Conservation (phyloP, 139 green algal species). For the Pedinophyceae sp. region DNA sequence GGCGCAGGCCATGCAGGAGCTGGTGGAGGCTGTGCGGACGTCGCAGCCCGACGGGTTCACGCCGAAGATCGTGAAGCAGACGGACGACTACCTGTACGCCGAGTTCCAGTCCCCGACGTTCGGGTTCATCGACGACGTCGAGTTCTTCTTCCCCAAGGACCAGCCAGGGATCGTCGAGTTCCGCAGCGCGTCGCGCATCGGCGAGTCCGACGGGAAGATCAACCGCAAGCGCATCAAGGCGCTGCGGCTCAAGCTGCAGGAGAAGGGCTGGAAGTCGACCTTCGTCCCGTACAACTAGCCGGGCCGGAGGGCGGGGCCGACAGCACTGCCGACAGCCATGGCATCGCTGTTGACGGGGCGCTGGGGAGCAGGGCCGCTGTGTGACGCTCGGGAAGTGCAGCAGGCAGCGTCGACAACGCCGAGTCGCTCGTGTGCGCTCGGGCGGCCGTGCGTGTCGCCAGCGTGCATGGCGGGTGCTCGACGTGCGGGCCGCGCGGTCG, state of each 20-base stretch:
- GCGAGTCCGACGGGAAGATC: conserved; percentile 66
- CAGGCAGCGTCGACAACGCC: no score
- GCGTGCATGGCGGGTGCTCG: no score
- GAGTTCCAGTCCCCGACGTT: conserved; percentile 79
- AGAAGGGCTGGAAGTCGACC: conserved; percentile 63
- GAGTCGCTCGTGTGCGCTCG: no score
- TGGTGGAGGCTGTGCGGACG: conserved; percentile 29
- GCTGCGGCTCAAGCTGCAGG: conserved; percentile 59
- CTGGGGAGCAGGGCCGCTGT: no score
- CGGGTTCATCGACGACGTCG: conserved; percentile 89
- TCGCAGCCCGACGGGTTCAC: conserved; percentile 61
- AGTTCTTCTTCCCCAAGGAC: conserved; percentile 49
- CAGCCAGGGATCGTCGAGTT: conserved; percentile 35
- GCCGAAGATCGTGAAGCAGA: conserved; percentile 65
- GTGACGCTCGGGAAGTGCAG: no score
- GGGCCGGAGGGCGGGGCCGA: no score
- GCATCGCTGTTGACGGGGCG: no score
- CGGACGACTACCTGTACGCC: conserved; percentile 76
- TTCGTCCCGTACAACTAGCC: no score
- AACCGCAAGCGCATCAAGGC: conserved; percentile 90
- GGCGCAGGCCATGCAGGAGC: conserved; percentile 67
- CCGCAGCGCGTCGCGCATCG: conserved; percentile 48
- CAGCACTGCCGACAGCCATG: no score
- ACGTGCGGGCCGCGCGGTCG: no score
- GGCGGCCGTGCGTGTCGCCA: no score